phyloP scores from a whole-genome alignment of 208 protist genomes.

The Pavlovales sp. region DNA sequence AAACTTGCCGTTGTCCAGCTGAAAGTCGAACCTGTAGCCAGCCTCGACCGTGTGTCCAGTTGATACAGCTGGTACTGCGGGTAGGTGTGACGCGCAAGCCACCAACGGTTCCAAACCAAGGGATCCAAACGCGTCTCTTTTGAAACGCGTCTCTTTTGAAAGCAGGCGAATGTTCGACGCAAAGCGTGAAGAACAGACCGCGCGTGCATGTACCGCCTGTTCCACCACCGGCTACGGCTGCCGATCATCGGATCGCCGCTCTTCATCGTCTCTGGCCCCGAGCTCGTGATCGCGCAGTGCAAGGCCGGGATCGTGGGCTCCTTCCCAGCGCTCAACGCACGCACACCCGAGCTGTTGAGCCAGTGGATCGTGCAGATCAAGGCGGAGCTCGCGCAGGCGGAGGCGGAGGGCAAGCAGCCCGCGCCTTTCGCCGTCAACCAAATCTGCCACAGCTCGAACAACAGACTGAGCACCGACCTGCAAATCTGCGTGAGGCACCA shows the following conservation, averaged over 20 bases:
- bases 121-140: too few relatives aligned
- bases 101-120: too few relatives aligned
- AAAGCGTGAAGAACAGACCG: too few relatives aligned
- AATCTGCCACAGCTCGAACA: slow-evolving; percentile 12
- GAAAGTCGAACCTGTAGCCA: too few relatives aligned
- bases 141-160: too few relatives aligned
- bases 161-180: too few relatives aligned
- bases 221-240: neutral
- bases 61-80: too few relatives aligned
- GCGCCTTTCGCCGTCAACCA: slow-evolving; percentile 33
- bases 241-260: slow-evolving; percentile 23
- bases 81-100: too few relatives aligned
- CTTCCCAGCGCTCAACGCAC: slow-evolving; percentile 28
- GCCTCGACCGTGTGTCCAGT: too few relatives aligned
- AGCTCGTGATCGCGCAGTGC: slow-evolving; percentile 32
- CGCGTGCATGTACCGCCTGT: neutral
- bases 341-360: neutral
- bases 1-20: too few relatives aligned
- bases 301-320: slow-evolving; percentile 26
- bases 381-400: neutral
- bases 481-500: neutral
- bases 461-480: neutral
- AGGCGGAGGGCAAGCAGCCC: neutral
- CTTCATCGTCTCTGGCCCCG: slow-evolving; percentile 24
- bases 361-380: slow-evolving; percentile 14